These are phyloP conservation scores for Cyclotella choctawhatcheeana DNA, from an alignment of 108 stramenopile genomes.

Conservation along the genomic window DNA sequence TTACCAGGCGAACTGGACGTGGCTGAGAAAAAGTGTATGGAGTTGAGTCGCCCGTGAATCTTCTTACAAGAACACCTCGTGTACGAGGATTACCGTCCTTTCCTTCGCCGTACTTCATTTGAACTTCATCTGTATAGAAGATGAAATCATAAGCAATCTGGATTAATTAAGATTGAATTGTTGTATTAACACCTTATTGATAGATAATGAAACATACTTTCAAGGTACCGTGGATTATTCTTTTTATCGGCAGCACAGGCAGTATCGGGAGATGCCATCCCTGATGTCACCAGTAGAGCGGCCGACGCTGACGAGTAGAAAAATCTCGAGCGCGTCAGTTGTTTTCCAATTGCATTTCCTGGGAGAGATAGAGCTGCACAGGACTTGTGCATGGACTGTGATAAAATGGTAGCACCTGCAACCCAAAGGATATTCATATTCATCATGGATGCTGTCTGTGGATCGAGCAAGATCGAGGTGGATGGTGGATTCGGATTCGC, in stretches of 20 bases:
- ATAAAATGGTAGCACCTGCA: background rate
- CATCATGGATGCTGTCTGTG: too few species aligned
- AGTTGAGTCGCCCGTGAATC: conserved; percentile 86
- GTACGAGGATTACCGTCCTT: conserved; percentile 77
- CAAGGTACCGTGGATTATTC: conserved; percentile 72
- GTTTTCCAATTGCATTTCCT: conserved; percentile 1
- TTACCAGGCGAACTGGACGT: conserved; percentile 67
- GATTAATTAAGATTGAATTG: too few species aligned
- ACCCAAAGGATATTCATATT: too few species aligned
- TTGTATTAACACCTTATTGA: too few species aligned
- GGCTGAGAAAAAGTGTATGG: conserved; percentile 70
- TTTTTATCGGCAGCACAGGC: conserved; percentile 36
- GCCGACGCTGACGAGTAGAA: conserved; percentile 40
- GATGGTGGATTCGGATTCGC: too few species aligned
- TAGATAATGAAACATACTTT: too few species aligned
- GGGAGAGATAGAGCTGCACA: conserved; percentile 31
- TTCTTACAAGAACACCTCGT: conserved; percentile 72
- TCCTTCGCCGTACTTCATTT: conserved; percentile 79
- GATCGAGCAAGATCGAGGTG: too few species aligned
- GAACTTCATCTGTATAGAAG: too few species aligned
- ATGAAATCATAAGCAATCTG: too few species aligned
- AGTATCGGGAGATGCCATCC: conserved; percentile 11
- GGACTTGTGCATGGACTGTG: background rate
- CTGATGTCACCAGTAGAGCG: conserved; percentile 23
- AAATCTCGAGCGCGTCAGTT: conserved; percentile 32